Evolutionary conservation across 176 grass and related monocot genomes (phyloP), one percentile per base, ranked within the genome.

Genomic region (Carex myosuroides): DNA sequence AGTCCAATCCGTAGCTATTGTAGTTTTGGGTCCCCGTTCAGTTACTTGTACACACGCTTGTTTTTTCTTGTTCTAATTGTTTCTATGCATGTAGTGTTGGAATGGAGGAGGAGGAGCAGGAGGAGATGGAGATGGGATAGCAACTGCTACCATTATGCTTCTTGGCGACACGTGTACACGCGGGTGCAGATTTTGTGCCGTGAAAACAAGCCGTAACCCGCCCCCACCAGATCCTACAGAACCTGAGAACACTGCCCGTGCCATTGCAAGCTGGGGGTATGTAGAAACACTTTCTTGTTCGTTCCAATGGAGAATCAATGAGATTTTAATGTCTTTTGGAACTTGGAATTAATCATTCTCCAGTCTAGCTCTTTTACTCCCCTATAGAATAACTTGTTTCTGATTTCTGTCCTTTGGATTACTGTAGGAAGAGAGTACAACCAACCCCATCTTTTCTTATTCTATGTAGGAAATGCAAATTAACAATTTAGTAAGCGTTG

Each of bases 61-160:
- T 29, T 29, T 55, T 9, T 21, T 62, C 32, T 13, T 39, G 68
- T 60, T 79, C 55, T 56, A 17, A 52, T 22, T 52, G 18, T 52
- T 72, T 67, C 2, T 21, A 26, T 73, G 67, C 2, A 18, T 48
- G 39, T 89, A 95, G 91, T 93, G 96, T 75, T 95, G 93, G 96
- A 95, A 95, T 12, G 96, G 96, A 54, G 96, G 96, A 0, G 96
- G 96, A 22, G 85, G 91, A 37, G 93, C 93, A 1, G 93, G 93
- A 18, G 89, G 89, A 6, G 91, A 93, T 90, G 89, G 89, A 35
- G 96, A 92, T 17, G 91, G 87, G 30, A 89, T 99, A 17, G 91
- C 93, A n/a, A 99, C 96, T 5, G 93, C 93, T 3, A 95, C 91
- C 1, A 95, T 95, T 61, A 99, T 95, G 96, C 85, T 95, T 64